These are phyloP conservation scores for Sugiyamaella marilandica DNA, from an alignment of 805 yeast species.

Conservation along the genomic window DNA sequence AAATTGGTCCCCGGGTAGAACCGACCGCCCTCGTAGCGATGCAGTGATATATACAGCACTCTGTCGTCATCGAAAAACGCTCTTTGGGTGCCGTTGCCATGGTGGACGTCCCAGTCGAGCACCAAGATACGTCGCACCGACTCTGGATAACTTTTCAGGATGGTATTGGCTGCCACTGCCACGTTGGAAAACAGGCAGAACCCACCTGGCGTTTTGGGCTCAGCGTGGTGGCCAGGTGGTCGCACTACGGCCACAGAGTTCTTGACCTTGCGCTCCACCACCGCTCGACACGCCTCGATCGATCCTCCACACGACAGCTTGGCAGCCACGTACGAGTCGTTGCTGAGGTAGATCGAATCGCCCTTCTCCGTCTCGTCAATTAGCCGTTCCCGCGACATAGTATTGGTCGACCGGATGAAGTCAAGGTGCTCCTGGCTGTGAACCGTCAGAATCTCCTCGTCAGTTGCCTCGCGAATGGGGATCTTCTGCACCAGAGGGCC, in stretches of 20 bases:
- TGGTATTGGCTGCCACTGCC: slow-evolving; percentile 90
- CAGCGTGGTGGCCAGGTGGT: slow-evolving; percentile 99
- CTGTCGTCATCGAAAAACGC: slow-evolving; percentile 86
- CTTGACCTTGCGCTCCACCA: slow-evolving; percentile 85
- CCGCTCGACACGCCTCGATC: slow-evolving; percentile 93
- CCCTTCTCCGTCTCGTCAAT: slow-evolving; percentile 83
- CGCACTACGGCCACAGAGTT: slow-evolving; percentile 92
- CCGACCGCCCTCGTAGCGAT: slow-evolving; percentile 85
- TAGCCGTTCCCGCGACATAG: slow-evolving; percentile 72
- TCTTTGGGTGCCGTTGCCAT: slow-evolving; percentile 97
- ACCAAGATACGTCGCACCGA: slow-evolving; percentile 77
- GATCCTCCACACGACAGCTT: slow-evolving; percentile 94
- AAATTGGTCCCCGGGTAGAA: slow-evolving; percentile 92
- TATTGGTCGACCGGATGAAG: slow-evolving; percentile 67
- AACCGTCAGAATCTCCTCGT: slow-evolving; percentile 79
- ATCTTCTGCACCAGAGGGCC: slow-evolving; percentile 86
- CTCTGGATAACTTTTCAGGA: slow-evolving; percentile 79
- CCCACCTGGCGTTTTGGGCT: slow-evolving; percentile 95
- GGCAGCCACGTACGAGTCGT: slow-evolving; percentile 83
- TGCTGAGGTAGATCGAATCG: slow-evolving; percentile 91
- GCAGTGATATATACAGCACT: slow-evolving; percentile 85
- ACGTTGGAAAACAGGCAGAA: slow-evolving; percentile 94
- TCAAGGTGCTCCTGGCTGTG: slow-evolving; percentile 78
- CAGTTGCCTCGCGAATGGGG: slow-evolving; percentile 84
- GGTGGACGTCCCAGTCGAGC: slow-evolving; percentile 98